These are phyloP conservation scores for Celoporthe dispersa DNA, from an alignment of 2,329 filamentous ascomycete genomes.

Conservation along the genomic window DNA sequence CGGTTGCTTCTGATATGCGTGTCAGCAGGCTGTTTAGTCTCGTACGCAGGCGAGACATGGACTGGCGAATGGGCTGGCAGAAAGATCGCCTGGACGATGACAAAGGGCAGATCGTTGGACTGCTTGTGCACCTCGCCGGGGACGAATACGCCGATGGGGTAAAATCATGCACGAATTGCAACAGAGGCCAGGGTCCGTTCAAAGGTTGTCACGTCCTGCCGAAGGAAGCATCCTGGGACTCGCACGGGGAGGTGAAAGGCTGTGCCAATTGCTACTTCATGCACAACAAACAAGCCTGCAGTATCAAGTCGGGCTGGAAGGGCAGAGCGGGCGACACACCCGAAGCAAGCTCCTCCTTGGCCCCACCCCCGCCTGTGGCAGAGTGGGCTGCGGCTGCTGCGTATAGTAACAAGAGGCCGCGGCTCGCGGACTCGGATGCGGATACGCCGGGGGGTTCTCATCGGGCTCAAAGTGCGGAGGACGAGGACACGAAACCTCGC, in stretches of 20 bases:
- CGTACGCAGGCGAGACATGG: slow-evolving; percentile 10
- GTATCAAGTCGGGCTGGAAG: slow-evolving; percentile 23
- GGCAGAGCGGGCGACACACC: neutral
- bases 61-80: slow-evolving; percentile 12
- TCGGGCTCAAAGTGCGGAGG: neutral
- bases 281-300: slow-evolving; percentile 18
- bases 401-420: slow-evolving; percentile 13
- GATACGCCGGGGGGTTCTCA: slow-evolving; percentile 10
- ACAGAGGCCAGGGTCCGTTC: slow-evolving; percentile 20
- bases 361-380: slow-evolving; percentile 1
- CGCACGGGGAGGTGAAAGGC: neutral
- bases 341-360: neutral
- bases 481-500: neutral
- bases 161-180: slow-evolving; percentile 16
- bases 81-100: slow-evolving; percentile 16
- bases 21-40: slow-evolving; percentile 16
- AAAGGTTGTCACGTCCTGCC: slow-evolving; percentile 19
- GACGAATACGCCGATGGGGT: neutral
- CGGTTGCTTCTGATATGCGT: neutral
- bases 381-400: slow-evolving; percentile 17
- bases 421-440: neutral
- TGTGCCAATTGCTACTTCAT: slow-evolving; percentile 27
- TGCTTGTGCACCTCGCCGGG: slow-evolving; percentile 26
- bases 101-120: slow-evolving; percentile 14
- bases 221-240: slow-evolving; percentile 7